A percentile compares a stretch with the other conserved stretches of the same genome.
phyloP scores from a whole-genome alignment of 1,284 basidiomycete genomes.

The Cutaneotrichosporon dermatis region DNA sequence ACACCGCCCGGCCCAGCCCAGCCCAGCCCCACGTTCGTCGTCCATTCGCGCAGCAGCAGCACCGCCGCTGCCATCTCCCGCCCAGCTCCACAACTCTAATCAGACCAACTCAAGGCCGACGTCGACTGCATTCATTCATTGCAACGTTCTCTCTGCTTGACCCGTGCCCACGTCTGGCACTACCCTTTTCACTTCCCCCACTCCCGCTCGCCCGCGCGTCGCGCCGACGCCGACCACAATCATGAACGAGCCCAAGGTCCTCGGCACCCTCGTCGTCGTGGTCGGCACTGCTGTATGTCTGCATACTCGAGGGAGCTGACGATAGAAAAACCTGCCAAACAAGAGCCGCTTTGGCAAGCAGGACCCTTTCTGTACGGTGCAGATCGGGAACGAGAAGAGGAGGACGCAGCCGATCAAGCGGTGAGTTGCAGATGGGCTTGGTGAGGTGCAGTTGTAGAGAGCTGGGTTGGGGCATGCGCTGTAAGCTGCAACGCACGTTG shows the following conservation, averaged over 20 bases:
- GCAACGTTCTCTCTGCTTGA: background rate
- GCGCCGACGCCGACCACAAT: background rate
- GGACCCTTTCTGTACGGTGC: constrained; percentile 86
- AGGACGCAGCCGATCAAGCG: constrained; percentile 84
- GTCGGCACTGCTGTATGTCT: constrained; percentile 85
- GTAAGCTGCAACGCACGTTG: no score
- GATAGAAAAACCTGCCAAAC: constrained; percentile 83
- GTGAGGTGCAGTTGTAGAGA: no score
- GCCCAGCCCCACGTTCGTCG: no score
- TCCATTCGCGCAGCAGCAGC: no score
- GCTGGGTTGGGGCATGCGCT: no score
- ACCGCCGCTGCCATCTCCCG: no score
- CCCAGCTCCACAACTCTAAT: no score
- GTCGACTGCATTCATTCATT: no score
- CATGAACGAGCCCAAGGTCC: constrained; percentile 57
- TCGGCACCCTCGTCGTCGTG: constrained; percentile 92
- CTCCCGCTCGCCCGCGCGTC: no score
- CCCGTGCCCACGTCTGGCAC: background rate
- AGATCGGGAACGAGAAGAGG: constrained; percentile 72
- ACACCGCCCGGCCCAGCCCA: no score
- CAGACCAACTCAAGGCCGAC: no score
- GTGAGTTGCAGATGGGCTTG: constrained; percentile 21
- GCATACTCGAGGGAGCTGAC: background rate
- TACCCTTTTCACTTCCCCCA: no score
- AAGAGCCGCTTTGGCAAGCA: constrained; percentile 95